Percentiles rank a stretch among this genome's conserved stretches.
phyloP scores from a whole-genome alignment of 495 filamentous ascomycete species.

The Xylaria cubensis region DNA sequence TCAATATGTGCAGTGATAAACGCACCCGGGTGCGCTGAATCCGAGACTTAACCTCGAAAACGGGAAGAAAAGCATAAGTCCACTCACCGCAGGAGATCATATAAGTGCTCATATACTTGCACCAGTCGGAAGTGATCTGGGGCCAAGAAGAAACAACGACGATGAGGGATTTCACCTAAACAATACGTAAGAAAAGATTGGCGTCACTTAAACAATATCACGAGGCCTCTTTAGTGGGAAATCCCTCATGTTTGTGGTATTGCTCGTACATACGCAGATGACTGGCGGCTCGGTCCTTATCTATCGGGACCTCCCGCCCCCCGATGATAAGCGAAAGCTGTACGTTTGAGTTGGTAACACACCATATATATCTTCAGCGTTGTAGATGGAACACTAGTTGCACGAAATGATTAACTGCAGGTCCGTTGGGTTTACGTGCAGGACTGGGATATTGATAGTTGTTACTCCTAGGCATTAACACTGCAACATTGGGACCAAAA shows the following conservation, averaged over 20 bases:
- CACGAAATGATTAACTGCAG: background rate
- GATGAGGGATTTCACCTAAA: constrained; percentile 5
- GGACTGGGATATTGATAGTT: background rate
- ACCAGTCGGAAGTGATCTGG: constrained; percentile 14
- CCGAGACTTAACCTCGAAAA: background rate
- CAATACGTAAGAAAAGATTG: background rate
- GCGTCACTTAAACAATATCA: constrained; percentile 20
- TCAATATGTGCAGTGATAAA: background rate
- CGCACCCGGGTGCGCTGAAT: background rate
- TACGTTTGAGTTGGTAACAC: background rate
- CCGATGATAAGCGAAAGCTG: constrained; percentile 16
- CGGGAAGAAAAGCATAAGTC: constrained; percentile 3
- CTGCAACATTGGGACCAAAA: background rate
- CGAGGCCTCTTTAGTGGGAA: constrained; percentile 8
- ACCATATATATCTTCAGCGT: background rate
- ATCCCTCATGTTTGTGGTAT: constrained; percentile 18
- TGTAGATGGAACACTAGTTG: background rate
- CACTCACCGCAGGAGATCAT: constrained; percentile 5
- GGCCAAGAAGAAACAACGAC: background rate
- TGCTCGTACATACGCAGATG: background rate
- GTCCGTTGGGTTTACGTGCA: constrained; percentile 18
- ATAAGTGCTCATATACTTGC: background rate
- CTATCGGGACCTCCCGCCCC: constrained; percentile 6
- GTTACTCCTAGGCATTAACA: background rate
- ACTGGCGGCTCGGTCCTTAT: constrained; percentile 14